Evolutionary conservation across 345 rosid species (phyloP).

Genomic region (Eucalyptus cloeziana): DNA sequence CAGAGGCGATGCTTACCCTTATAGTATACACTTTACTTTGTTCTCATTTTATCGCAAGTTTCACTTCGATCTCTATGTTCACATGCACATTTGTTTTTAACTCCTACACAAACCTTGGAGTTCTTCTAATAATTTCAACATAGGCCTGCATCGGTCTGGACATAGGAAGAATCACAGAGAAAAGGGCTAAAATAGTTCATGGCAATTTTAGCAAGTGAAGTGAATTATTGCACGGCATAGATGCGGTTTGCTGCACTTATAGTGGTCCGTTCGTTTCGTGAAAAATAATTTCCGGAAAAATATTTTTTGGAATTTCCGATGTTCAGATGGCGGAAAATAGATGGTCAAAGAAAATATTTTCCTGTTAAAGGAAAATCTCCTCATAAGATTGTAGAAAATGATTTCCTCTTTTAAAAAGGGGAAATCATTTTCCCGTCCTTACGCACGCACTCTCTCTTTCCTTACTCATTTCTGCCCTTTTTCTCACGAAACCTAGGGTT

Average conservation of each 20-base stretch:
- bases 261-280: too few species aligned
- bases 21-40: not conserved
- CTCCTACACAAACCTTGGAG: not conserved
- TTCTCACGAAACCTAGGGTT: too few species aligned
- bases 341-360: too few species aligned
- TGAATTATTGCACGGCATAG: not conserved
- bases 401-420: too few species aligned
- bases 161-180: not conserved
- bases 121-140: not conserved
- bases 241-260: not conserved
- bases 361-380: too few species aligned
- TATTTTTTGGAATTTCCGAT: too few species aligned
- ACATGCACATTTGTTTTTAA: not conserved
- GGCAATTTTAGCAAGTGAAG: not conserved
- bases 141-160: not conserved
- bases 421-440: too few species aligned
- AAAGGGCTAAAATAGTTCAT: not conserved
- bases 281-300: too few species aligned
- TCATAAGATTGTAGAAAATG: too few species aligned
- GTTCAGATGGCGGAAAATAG: too few species aligned
- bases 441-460: too few species aligned
- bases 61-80: not conserved
- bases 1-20: accelerated
- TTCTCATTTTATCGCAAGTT: not conserved
- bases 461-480: too few species aligned